A percentile compares a stretch with the other conserved stretches of the same genome.
These are phyloP conservation scores for Blastobotrys proliferans DNA, from an alignment of 1,139 yeast genomes.

Conservation along the genomic window DNA sequence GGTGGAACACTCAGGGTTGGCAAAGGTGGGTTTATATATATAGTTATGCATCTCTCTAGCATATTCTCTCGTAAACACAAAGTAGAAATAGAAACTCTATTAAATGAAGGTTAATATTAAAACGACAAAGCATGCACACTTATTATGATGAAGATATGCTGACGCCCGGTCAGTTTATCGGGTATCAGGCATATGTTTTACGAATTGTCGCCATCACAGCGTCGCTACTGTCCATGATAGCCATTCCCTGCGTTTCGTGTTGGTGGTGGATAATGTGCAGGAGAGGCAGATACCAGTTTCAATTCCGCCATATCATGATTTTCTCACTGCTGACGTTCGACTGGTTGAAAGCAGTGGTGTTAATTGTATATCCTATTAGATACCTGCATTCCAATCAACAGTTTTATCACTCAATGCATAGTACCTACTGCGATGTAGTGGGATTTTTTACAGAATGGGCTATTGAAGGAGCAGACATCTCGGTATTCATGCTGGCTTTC, in stretches of 20 bases:
- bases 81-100: no score
- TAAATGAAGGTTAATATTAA: no score
- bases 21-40: no score
- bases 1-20: no score
- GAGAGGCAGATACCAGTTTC: slow-evolving; percentile 38
- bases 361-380: slow-evolving; percentile 62
- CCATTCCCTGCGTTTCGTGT: slow-evolving; percentile 53
- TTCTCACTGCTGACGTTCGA: slow-evolving; percentile 64
- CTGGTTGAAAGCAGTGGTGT: slow-evolving; percentile 60
- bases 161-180: slow-evolving; percentile 20
- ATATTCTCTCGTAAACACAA: no score
- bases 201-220: slow-evolving; percentile 55
- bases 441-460: slow-evolving; percentile 78
- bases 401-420: slow-evolving; percentile 39
- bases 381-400: slow-evolving; percentile 43
- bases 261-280: slow-evolving; percentile 58
- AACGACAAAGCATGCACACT: no score
- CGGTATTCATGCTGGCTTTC: slow-evolving; percentile 72
- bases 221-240: slow-evolving; percentile 52
- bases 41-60: no score
- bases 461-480: slow-evolving; percentile 47
- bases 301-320: slow-evolving; percentile 70
- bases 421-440: slow-evolving; percentile 54
- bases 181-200: slow-evolving; percentile 29
- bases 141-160: no score